Base-by-base conservation (phyloP, 371 early-diverging fungal species). In the Mortierella sp. region DNA sequence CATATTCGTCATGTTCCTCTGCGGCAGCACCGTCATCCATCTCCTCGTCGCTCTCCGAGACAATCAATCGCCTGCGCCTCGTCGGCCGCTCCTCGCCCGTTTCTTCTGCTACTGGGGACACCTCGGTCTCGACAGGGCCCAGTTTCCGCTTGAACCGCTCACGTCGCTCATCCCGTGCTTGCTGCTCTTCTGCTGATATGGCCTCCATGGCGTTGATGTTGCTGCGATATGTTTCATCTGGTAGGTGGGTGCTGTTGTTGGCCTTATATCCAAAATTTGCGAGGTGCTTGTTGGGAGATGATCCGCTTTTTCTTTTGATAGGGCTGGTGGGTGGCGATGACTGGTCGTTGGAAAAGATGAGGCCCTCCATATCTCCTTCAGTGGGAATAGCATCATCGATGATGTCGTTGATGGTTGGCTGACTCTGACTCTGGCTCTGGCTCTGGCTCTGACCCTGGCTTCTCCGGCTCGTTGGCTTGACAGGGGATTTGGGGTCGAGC, bases 111-210 rank as follows among this genome's bases (percentile, higher is more conserved):
- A 31, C 48, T 61, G 70, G 34, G 0, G 73, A 22, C 2, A 9
- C 2, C 22, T 22, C 61, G 22, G 19, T 34, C 4, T 26, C 44
- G 11, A 68, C 14, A 58, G 67, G 50, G 31, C 82, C 82, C 26
- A 81, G 66, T 22, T 81, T 81, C 26, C 77, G 67, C 45, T 64
- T 43, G 41, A 81, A 81, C 31, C 53, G 43, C 6, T 74, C 78
- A 1, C 72, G 74, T 14, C 71, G 52, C n/a, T 44, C 55, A 14
- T 68, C 66, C 55, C 64, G 44, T 13, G 64, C 74, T 13, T 67
- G 16, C 16, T 58, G 70, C 7, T 69, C 40, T 5, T 73, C 73
- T 19, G 34, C 24, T 16, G 66, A 64, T 14, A 53, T 22, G 31
- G 44, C 6, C 4, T 48, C 61, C 24, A 37, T 13, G 4, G 39